Base-by-base conservation (phyloP, 495 filamentous ascomycete genomes). In the Penicillium atrosanguineum region DNA sequence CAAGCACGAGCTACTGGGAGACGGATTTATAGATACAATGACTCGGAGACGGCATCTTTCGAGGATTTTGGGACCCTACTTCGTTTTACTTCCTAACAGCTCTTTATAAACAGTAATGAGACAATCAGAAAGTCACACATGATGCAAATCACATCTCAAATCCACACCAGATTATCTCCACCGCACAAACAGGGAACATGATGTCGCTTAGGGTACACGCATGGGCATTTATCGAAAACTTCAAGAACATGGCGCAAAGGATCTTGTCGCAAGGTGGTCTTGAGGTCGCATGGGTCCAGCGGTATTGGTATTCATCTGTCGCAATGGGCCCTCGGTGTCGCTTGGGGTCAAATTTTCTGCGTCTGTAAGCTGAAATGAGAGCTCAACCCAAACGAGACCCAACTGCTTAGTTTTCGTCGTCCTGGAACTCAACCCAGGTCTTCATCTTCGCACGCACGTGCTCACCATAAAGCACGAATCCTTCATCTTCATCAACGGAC, bases 371-470 rank as follows among this genome's bases (percentile, higher is more conserved):
- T 7, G 28, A 31, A 31, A 7, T 6, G 7, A 12, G 1, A 6
- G 1, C 3, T 1, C 7, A 31, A 31, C 28, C 28, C 28, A 31
- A 31, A 31, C 3, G 28, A 23, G 23, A 23, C 23, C 23, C 23
- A 23, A 5, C 2, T 2, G 19, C 19, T 40, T 40, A 40, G 14
- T 40, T 40, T 3, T 57, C 49, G 37, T 52, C 46, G 41, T 52
- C 46, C 42, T 57, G 54, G 37, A 58, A 79, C 55, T 78, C 75
- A 18, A 78, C 69, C 70, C 73, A 79, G 19, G 62, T 72, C 44
- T 67, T 66, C 75, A 78, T 78, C 63, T 78, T 78, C 52, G 63
- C 60, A 37, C 68, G 48, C 12, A 78, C 72, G 66, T 75, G 71
- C 55, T 76, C 61, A 3, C 75, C 75, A 56, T 78, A 80, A 1